Conservation (phyloP, 2,329 filamentous ascomycete genomes). For the Pseudocercospora macadamiae region DNA sequence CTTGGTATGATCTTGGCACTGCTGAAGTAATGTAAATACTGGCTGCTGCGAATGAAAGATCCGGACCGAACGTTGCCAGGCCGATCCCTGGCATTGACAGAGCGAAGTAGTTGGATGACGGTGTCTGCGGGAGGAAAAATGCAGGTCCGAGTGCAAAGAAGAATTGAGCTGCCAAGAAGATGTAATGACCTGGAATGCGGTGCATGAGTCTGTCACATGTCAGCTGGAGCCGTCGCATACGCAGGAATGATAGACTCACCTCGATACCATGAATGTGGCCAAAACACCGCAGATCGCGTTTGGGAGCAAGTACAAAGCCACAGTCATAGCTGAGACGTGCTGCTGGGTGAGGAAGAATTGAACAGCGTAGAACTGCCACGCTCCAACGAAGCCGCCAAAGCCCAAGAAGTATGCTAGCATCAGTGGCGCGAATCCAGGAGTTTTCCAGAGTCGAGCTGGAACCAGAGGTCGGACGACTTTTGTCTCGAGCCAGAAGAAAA, state of each 20-base stretch:
- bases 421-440: constrained; percentile 47
- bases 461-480: constrained; percentile 39
- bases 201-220: constrained; percentile 43
- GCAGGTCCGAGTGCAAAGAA: constrained; percentile 43
- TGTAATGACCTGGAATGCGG: constrained; percentile 50
- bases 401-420: constrained; percentile 51
- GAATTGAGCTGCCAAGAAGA: constrained; percentile 50
- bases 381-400: constrained; percentile 37
- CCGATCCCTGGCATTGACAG: constrained; percentile 50
- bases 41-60: constrained; percentile 52
- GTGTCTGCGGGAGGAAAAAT: constrained; percentile 47
- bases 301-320: constrained; percentile 50
- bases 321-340: constrained; percentile 43
- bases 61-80: constrained; percentile 52
- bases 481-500: constrained; percentile 39
- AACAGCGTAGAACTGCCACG: constrained; percentile 43
- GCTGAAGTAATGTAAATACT: constrained; percentile 55
- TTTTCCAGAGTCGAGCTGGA: constrained; percentile 46
- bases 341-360: constrained; percentile 46
- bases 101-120: constrained; percentile 49
- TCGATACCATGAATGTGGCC: constrained; percentile 51
- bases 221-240: not conserved
- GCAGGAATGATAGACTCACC: constrained; percentile 12
- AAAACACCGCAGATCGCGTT: constrained; percentile 51
- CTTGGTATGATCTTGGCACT: constrained; percentile 52